Base-by-base conservation (phyloP, 2,329 filamentous ascomycete species). In the Elsinoe necatrix region DNA sequence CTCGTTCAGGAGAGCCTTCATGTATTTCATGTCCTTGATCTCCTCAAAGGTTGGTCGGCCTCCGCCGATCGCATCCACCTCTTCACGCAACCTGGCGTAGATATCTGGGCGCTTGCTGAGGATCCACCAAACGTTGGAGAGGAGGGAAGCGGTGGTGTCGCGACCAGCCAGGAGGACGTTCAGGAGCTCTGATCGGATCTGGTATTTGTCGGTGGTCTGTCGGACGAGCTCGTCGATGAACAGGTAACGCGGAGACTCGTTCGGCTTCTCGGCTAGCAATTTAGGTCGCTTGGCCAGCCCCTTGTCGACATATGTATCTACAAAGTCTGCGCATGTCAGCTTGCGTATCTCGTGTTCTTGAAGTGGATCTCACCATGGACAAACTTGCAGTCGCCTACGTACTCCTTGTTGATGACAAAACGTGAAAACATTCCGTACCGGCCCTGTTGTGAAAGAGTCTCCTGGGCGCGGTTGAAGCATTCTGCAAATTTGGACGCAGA, bases 1-100 rank as follows among this genome's bases (percentile, higher is more conserved):
- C 72, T 95, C 89, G 72, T 88, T 86, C 64, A 95, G 78, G 51
- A 86, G 73, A 63, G 84, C 77, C 69, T 82, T 67, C 2, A 72
- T 62, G 58, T 69, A 72, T 42, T 69, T 69, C 45, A 69, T 56
- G 34, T 68, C 64, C 52, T 69, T 69, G 12, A 71, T 61, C 51
- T 67, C 63, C 35, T 68, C 66, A 48, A 68, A 70, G 2, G 63
- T 66, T 0, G 85, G 84, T 68, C 71, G 54, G 69, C 71, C 43
- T 43, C 62, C 63, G 8, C 64, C 52, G 1, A 69, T 60, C 2
- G 52, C 45, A 4, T 62, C 61, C 43, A 70, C 56, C 52, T 70
- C 68, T 16, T 62, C 45, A 45, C 68, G 67, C 7, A 71, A 54
- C 23, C 61, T 63, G 5, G 39, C 16, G 62, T 64, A 68, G 37